Evolutionary conservation across 208 protist species (phyloP).

Genomic region (Leptomonas pyrrhocoris): DNA sequence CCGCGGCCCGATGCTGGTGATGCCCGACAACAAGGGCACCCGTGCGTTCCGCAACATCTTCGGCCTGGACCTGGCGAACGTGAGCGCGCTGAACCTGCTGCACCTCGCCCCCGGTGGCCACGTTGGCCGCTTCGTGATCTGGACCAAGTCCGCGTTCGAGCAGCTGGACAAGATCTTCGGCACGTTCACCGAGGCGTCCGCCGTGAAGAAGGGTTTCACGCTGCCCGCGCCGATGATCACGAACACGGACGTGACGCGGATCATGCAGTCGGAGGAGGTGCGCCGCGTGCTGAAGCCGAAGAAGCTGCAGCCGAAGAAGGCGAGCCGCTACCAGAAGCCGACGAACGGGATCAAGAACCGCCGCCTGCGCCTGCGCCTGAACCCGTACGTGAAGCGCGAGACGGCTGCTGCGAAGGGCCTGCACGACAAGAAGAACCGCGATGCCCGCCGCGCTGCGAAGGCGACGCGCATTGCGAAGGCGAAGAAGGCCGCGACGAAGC

Average conservation of each 20-base stretch:
- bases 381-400: conserved; percentile 77
- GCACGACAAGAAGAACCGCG: conserved; percentile 53
- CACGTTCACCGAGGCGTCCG: conserved; percentile 80
- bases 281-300: conserved; percentile 75
- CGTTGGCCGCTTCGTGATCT: conserved; percentile 99
- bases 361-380: conserved; percentile 77
- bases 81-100: conserved; percentile 97
- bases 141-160: conserved; percentile 98
- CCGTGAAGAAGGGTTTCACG: conserved; percentile 90
- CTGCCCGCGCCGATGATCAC: conserved; percentile 74
- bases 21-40: conserved; percentile 89
- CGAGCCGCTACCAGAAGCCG: conserved; percentile 42
- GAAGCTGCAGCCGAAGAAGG: conserved; percentile 66
- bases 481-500: conserved; percentile 59
- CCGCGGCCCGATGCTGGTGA: conserved; percentile 97
- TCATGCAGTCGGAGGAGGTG: conserved; percentile 87
- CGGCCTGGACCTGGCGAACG: conserved; percentile 95
- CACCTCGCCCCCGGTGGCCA: conserved; percentile 99
- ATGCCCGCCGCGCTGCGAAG: conserved; percentile 56
- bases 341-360: conserved; percentile 82
- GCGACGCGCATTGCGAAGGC: conserved; percentile 45
- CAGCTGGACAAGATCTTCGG: conserved; percentile 97
- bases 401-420: conserved; percentile 52
- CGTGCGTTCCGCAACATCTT: conserved; percentile 97
- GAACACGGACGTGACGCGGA: conserved; percentile 78